phyloP scores from a whole-genome alignment of 805 yeast genomes.

The Suhomyces xylopsoci region DNA sequence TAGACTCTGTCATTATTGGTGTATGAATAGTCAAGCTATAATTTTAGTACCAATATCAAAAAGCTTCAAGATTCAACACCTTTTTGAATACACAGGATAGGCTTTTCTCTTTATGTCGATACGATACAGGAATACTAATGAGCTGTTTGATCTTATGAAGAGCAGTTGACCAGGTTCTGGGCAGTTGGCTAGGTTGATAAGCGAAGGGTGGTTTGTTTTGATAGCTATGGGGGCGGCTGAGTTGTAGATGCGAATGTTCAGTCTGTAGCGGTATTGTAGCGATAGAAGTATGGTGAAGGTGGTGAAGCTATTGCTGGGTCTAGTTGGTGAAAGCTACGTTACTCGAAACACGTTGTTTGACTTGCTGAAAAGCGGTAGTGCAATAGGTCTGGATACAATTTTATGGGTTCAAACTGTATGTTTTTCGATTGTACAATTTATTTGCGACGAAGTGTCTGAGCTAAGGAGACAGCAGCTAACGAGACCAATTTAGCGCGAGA shows the following conservation, averaged over 20 bases:
- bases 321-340: not conserved
- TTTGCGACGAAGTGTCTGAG: not conserved
- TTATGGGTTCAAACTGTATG: not conserved
- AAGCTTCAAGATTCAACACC: not conserved
- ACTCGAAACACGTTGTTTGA: not conserved
- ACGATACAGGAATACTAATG: not conserved
- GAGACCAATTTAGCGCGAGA: not conserved
- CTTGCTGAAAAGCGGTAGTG: not conserved
- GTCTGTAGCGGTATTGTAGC: not conserved
- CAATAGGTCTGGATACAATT: not conserved
- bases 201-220: not conserved
- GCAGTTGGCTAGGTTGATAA: not conserved
- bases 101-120: not conserved
- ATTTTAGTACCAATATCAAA: not conserved
- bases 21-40: not conserved
- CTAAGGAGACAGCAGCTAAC: not conserved
- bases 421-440: not conserved
- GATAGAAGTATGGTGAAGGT: not conserved
- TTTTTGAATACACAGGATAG: not conserved
- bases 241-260: not conserved
- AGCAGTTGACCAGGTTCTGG: not conserved
- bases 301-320: not conserved
- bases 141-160: not conserved
- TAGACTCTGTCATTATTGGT: slow-evolving; percentile 1
- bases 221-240: not conserved